Percentiles rank a stretch among this genome's conserved stretches.
These are phyloP conservation scores for Geranomyces variabilis DNA, from an alignment of 192 early-diverging fungal genomes.

Conservation along the genomic window DNA sequence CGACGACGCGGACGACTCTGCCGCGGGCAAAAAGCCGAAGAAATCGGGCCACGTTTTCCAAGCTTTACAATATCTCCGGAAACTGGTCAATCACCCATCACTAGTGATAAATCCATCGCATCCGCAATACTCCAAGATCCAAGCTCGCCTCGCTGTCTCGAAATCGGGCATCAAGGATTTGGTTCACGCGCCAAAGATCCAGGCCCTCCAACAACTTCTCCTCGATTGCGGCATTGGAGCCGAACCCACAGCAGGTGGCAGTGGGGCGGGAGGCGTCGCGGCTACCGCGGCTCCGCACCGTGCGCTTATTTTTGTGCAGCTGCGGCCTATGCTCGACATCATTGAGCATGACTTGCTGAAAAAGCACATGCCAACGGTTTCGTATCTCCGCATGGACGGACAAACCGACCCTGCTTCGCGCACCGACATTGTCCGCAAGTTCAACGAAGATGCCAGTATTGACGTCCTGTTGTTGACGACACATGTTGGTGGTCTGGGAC, in stretches of 20 bases:
- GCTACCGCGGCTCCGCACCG: slow-evolving; percentile 77
- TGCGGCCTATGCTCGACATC: slow-evolving; percentile 94
- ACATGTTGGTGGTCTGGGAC: slow-evolving; percentile 93
- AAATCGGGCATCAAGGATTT: slow-evolving; percentile 66
- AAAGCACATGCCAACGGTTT: slow-evolving; percentile 81
- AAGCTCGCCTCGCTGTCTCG: slow-evolving; percentile 55
- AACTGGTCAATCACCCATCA: slow-evolving; percentile 93
- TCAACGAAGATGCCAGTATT: slow-evolving; percentile 95
- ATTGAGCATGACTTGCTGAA: slow-evolving; percentile 91
- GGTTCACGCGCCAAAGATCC: slow-evolving; percentile 85
- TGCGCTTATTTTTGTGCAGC: slow-evolving; percentile 95
- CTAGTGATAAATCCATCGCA: slow-evolving; percentile 86
- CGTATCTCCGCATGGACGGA: slow-evolving; percentile 94
- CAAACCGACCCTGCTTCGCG: slow-evolving; percentile 78
- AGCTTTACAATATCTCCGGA: slow-evolving; percentile 93
- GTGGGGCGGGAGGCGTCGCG: slow-evolving; percentile 23
- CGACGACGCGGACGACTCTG: slow-evolving; percentile 35
- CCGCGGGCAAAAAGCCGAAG: slow-evolving; percentile 45
- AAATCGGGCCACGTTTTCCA: slow-evolving; percentile 86
- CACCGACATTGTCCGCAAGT: slow-evolving; percentile 89
- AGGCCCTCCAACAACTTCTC: slow-evolving; percentile 86
- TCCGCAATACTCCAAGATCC: slow-evolving; percentile 77
- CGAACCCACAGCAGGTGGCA: slow-evolving; percentile 50
- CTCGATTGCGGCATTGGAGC: slow-evolving; percentile 94
- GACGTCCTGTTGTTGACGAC: slow-evolving; percentile 95